Evolutionary conservation across 1,284 basidiomycete species (phyloP), one percentile per base, ranked within the genome.

Genomic region (Chalciporus sp.): DNA sequence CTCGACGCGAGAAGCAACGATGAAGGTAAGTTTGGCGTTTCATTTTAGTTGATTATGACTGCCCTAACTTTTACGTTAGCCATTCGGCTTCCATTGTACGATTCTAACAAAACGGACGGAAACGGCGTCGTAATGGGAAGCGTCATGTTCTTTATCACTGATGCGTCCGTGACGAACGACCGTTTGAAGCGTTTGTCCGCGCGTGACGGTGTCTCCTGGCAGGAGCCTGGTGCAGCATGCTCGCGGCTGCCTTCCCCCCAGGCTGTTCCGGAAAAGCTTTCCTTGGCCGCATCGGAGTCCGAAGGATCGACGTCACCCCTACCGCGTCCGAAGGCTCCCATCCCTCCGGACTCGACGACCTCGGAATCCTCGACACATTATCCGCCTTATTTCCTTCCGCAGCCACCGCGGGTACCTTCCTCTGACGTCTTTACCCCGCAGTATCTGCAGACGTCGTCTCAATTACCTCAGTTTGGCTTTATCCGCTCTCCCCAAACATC

Each of bases 81-180:
- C 14, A 45, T 70, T 42, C 67, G 54, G 27, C 65, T 67, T 67
- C 65, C 65, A 70, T 70, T 67, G 65, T 70, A 66, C 47, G 58
- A 67, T 58, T 64, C 65, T 64, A 66, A 55, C 45, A 70, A 47
- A 67, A 53, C 64, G 51, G 66, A 67, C 56, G 26, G 52, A 64
- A 61, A 57, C 61, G 53, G 56, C 57, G 60, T 57, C 39, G 57
- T 57, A 57, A 58, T 57, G 52, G 65, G 65, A 69, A 61, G 54
- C 57, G 52, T 67, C 53, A 57, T 56, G 49, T 66, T 70, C 53
- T 55, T 56, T 57, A 67, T 70, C 52, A 48, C 40, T 55, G 53
- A 51, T 56, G 53, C 46, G 46, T 52, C 58, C 51, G 48, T 56
- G 35, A 41, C 54, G 29, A 56, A 54, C 35, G 64, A 57, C 19